A percentile compares a stretch with the other conserved stretches of the same genome.
Evolutionary conservation across 2,329 filamentous ascomycete species (phyloP).

Genomic region (Calycina marina): DNA sequence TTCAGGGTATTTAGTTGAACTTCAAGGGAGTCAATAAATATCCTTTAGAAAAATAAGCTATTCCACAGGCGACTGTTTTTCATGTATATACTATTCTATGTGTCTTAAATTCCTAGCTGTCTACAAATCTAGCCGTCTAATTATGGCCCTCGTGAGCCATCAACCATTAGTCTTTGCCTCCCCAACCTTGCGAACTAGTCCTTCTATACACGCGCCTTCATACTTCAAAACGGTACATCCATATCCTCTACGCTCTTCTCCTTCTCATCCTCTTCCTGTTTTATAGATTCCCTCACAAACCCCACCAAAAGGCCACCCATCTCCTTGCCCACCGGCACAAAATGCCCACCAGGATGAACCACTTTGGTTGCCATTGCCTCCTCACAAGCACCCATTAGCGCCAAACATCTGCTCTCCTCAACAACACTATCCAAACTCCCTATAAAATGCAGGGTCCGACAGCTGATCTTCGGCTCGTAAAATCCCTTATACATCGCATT

Average conservation of each 20-base stretch:
- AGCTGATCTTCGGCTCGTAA: conserved; percentile 61
- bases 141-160: too few species aligned
- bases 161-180: too few species aligned
- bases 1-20: too few species aligned
- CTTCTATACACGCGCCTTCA: too few species aligned
- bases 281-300: conserved; percentile 42
- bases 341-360: conserved; percentile 69
- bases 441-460: conserved; percentile 68
- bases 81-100: too few species aligned
- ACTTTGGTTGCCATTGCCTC: conserved; percentile 29
- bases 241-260: conserved; percentile 52
- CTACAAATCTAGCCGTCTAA: too few species aligned
- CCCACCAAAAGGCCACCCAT: conserved; percentile 62
- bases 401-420: conserved; percentile 56
- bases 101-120: too few species aligned
- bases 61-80: too few species aligned
- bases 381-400: conserved; percentile 50
- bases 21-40: too few species aligned
- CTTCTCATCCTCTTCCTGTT: conserved; percentile 33
- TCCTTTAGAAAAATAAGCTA: too few species aligned
- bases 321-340: conserved; percentile 70
- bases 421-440: conserved; percentile 81
- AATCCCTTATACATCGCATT: conserved; percentile 48
- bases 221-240: conserved; percentile 52
- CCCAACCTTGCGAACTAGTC: too few species aligned